Evolutionary conservation across 176 grass and related monocot species (phyloP).

Genomic region (Rhynchospora pubera): DNA sequence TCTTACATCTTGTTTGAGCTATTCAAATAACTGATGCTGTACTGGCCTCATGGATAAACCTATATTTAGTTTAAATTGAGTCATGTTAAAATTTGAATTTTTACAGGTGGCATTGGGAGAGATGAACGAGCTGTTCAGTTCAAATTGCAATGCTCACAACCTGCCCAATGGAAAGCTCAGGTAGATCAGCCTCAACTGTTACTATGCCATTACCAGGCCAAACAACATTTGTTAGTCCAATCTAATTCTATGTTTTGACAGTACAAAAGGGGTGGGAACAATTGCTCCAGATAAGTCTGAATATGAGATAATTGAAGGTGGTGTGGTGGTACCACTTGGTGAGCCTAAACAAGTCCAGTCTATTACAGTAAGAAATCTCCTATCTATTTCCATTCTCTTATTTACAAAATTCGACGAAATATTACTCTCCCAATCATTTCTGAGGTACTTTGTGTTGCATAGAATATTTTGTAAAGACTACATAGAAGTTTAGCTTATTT

Average conservation of each 20-base stretch:
- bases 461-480: not conserved
- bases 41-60: not conserved
- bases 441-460: no score
- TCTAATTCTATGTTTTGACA: slow-evolving; percentile 26
- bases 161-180: slow-evolving; percentile 81
- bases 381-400: not conserved
- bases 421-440: slow-evolving; percentile 5
- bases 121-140: slow-evolving; percentile 56
- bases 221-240: not conserved
- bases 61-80: not conserved
- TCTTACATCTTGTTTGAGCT: not conserved
- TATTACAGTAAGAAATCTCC: slow-evolving; percentile 29
- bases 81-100: no score
- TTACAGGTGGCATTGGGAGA: slow-evolving; percentile 84
- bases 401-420: not conserved
- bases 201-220: not conserved
- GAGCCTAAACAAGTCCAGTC: slow-evolving; percentile 48
- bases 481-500: not conserved
- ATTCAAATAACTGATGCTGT: not conserved
- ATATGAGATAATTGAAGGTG: slow-evolving; percentile 46
- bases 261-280: slow-evolving; percentile 76
- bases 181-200: slow-evolving; percentile 26
- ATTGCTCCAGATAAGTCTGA: slow-evolving; percentile 42
- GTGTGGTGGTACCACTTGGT: slow-evolving; percentile 63
- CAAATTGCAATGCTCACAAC: slow-evolving; percentile 66